Base-by-base conservation (phyloP, 2,329 filamentous ascomycete genomes). In the Neurospora sp. region DNA sequence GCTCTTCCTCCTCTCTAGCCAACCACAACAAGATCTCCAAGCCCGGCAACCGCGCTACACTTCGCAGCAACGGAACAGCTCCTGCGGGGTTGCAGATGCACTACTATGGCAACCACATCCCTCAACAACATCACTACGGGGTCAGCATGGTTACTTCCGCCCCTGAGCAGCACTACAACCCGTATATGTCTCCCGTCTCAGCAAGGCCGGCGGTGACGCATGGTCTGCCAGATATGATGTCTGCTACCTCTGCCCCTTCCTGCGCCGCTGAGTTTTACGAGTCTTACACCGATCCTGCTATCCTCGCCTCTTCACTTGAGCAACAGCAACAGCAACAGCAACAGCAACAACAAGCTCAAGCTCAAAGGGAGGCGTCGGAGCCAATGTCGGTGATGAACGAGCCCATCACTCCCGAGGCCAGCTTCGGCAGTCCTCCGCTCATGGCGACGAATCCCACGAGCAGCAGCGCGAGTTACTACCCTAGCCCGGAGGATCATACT, bases 371-470 rank as follows among this genome's bases (percentile, higher is more conserved):
- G 41, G 65, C 66, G 1, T 62, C 52, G 8, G 52, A 62, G 52
- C 52, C 52, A 8, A 36, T 33, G 28, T 62, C 52, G 28, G 52
- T 33, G 15, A 62, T 62, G 23, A 69, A 73, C 67, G 72, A 73
- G 46, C 72, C 72, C n/a, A 39, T 70, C 37, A 73, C 72, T 33
- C 72, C 72, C 15, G 72, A 73, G 28, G 40, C 38, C n/a, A 70
- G 39, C 41, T 68, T 5, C 62, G 71, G 66, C 70, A 67, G 23
- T 52, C 66, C 28, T 40, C 62, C 68, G 6, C 69, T 66, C 57
- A 43, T 36, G 33, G 23, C 36, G 17, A 12, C 70, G 17, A 40
- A 40, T 11, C 36, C 43, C 41, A 67, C 15, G n/a, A 67, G 36
- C 41, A 67, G 19, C 33, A 67, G 66, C 39, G 39, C 68, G 15